Conservation (phyloP, 176 grass and related monocot genomes). For the Cocos nucifera region DNA sequence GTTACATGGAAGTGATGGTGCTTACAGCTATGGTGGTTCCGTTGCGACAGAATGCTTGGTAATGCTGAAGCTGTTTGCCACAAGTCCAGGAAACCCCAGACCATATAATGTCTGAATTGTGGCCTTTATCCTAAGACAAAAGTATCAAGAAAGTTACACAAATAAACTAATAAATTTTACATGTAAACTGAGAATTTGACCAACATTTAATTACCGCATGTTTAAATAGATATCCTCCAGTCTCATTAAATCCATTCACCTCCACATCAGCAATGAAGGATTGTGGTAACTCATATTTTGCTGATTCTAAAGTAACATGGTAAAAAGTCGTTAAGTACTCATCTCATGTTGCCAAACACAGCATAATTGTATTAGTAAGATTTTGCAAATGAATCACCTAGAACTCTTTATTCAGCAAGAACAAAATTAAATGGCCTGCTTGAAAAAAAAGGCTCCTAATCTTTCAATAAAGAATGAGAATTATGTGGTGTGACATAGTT, state of each 20-base stretch:
- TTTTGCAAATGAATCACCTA: no score
- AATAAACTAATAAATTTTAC: neutral
- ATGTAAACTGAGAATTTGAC: slow-evolving; percentile 6
- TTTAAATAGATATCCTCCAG: slow-evolving; percentile 28
- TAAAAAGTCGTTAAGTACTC: no score
- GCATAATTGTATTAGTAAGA: no score
- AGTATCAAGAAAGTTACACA: neutral
- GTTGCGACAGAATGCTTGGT: slow-evolving; percentile 73
- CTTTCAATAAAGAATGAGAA: no score
- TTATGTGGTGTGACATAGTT: no score
- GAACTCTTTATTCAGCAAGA: no score
- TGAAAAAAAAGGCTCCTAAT: no score
- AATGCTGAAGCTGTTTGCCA: slow-evolving; percentile 82
- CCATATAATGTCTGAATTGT: slow-evolving; percentile 75
- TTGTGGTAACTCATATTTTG: slow-evolving; percentile 32
- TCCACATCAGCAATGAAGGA: slow-evolving; percentile 27
- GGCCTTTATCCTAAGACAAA: slow-evolving; percentile 44
- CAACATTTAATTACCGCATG: slow-evolving; percentile 29
- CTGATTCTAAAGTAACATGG: no score
- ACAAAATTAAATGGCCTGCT: no score
- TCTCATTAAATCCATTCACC: slow-evolving; percentile 42
- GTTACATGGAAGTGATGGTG: neutral
- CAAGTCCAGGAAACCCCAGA: slow-evolving; percentile 87
- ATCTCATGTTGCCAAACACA: no score
- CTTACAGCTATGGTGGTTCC: slow-evolving; percentile 80